Conservation (phyloP, 257 asterid genomes). For the Nicotiana tomentosiformis region DNA sequence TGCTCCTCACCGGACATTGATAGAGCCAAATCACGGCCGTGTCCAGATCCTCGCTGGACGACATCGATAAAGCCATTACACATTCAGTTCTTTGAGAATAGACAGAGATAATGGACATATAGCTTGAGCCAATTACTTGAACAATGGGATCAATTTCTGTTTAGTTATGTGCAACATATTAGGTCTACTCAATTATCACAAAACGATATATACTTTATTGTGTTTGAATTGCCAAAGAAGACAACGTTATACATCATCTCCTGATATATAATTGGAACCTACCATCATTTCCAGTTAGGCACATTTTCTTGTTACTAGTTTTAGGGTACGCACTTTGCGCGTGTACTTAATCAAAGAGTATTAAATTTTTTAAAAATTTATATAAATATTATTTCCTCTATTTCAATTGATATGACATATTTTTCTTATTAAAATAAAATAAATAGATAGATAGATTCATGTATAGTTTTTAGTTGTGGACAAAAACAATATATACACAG, state of each 20-base stretch:
- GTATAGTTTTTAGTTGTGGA: too few species aligned
- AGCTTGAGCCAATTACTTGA: conserved; percentile 15
- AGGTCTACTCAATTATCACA: background rate
- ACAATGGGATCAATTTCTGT: background rate
- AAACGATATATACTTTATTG: background rate
- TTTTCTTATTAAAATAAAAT: too few species aligned
- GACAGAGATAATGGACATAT: conserved; percentile 13
- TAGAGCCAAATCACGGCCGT: conserved; percentile 28
- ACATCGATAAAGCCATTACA: conserved; percentile 32
- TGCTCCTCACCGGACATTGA: background rate
- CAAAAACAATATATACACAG: too few species aligned
- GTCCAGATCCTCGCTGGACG: conserved; percentile 25
- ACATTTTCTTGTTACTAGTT: background rate
- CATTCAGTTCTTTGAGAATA: conserved; percentile 8
- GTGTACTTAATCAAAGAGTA: too few species aligned
- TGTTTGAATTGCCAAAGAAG: background rate
- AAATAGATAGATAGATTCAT: too few species aligned
- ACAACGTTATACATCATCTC: background rate
- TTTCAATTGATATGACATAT: too few species aligned
- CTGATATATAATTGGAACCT: background rate
- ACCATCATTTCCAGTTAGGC: background rate
- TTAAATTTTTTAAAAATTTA: too few species aligned
- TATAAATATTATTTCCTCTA: too few species aligned
- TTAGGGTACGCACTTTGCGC: too few species aligned
- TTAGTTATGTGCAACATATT: background rate